Percentiles rank a stretch among this genome's conserved stretches.
phyloP scores from a whole-genome alignment of 2,329 filamentous ascomycete genomes.

The Pseudopyricularia javanii region DNA sequence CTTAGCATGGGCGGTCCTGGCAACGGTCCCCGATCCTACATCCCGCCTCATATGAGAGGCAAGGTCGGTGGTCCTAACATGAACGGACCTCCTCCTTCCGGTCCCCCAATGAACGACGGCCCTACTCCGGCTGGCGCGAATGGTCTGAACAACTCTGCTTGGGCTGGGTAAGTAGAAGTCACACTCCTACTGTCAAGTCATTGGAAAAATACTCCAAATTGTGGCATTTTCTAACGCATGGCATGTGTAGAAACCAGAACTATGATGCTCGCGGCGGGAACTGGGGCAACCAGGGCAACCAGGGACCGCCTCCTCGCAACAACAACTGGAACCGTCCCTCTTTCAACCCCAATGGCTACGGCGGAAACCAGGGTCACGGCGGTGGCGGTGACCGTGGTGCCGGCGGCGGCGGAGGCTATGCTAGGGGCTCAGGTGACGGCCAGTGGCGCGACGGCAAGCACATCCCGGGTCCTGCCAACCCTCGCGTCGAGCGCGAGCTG shows the following conservation, averaged over 20 bases:
- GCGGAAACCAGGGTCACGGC: conserved; percentile 28
- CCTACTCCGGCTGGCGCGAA: conserved; percentile 18
- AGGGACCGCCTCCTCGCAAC: conserved; percentile 7
- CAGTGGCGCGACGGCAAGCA: conserved; percentile 97
- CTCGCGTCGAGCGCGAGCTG: conserved; percentile 85
- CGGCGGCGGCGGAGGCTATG: conserved; percentile 39
- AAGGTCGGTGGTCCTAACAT: conserved; percentile 27
- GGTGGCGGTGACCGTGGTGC: conserved; percentile 18
- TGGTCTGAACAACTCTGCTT: conserved; percentile 51
- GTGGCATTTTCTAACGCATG: too few species aligned
- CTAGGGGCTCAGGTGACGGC: conserved; percentile 83
- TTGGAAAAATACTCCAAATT: too few species aligned
- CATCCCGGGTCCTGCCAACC: conserved; percentile 76
- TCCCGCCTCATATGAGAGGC: conserved; percentile 70
- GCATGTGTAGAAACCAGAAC: conserved; percentile 19
- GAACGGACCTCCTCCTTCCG: conserved; percentile 13
- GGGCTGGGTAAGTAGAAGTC: conserved; percentile 41
- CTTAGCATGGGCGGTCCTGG: conserved; percentile 42
- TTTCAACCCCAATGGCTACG: conserved; percentile 54
- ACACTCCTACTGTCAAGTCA: too few species aligned
- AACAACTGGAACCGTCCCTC: conserved; percentile 17
- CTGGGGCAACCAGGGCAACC: conserved; percentile 11
- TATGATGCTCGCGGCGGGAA: conserved; percentile 23
- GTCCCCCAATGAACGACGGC: conserved; percentile 26
- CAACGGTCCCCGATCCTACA: conserved; percentile 54